Percentiles rank a stretch among this genome's conserved stretches.
Evolutionary conservation across 1,139 yeast genomes (phyloP).

Genomic region (Pichia cactophila): DNA sequence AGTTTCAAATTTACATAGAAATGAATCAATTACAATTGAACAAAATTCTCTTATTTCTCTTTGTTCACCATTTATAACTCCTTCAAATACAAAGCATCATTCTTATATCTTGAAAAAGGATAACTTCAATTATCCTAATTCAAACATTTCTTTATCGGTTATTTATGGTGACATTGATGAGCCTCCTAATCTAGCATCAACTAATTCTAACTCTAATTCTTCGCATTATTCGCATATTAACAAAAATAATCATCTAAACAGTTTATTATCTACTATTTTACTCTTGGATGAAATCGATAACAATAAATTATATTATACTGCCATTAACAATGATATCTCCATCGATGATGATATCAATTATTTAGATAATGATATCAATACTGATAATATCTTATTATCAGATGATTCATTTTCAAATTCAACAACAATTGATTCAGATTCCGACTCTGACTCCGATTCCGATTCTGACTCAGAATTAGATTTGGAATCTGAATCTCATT

Average conservation of each 20-base stretch:
- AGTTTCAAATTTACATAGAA: not conserved
- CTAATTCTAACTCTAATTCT: not conserved
- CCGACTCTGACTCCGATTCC: not conserved
- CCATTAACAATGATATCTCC: not conserved
- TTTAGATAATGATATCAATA: not conserved
- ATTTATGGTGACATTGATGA: constrained; percentile 13
- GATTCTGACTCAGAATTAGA: constrained; percentile 2
- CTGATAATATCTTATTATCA: not conserved
- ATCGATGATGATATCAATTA: not conserved
- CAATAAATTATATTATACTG: not conserved
- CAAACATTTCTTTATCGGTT: constrained; percentile 8
- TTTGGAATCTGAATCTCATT: constrained; percentile 2
- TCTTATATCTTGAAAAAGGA: constrained; percentile 8
- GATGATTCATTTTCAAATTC: not conserved
- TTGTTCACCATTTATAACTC: constrained; percentile 19
- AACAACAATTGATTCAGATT: not conserved
- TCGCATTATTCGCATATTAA: not conserved
- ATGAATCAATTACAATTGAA: constrained; percentile 6
- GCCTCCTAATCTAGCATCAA: not conserved
- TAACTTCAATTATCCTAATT: constrained; percentile 8
- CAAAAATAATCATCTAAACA: not conserved
- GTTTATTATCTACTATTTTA: not conserved
- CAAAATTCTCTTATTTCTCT: constrained; percentile 15
- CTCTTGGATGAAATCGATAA: not conserved
- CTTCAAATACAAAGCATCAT: constrained; percentile 6